Evolutionary conservation across 805 yeast species (phyloP).

Genomic region (Lipomyces spencermartinsiae): DNA sequence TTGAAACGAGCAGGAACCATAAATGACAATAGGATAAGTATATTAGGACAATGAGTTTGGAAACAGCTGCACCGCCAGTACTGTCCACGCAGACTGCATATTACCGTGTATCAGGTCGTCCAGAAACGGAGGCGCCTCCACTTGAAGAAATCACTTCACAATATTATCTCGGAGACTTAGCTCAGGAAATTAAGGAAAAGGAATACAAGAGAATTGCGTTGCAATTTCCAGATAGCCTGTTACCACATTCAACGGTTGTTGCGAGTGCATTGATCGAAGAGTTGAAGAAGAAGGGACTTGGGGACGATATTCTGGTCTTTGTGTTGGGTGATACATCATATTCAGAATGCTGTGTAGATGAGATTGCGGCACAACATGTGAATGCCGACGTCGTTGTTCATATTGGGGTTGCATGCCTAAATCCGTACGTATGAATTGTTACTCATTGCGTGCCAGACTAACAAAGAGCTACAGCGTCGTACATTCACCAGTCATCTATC

Average conservation of each 20-base stretch:
- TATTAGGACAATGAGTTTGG: neutral
- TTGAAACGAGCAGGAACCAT: neutral
- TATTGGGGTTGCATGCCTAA: constrained; percentile 94
- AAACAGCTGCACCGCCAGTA: constrained; percentile 59
- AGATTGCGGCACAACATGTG: constrained; percentile 95
- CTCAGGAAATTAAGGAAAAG: constrained; percentile 38
- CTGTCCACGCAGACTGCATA: constrained; percentile 78
- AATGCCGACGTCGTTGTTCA: constrained; percentile 84
- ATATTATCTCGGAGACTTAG: constrained; percentile 34
- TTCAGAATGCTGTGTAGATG: constrained; percentile 94
- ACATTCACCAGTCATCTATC: constrained; percentile 75
- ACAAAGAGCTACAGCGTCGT: constrained; percentile 51
- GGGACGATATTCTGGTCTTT: constrained; percentile 57
- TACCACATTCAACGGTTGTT: constrained; percentile 79
- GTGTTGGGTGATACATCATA: constrained; percentile 95
- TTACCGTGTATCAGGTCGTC: constrained; percentile 48
- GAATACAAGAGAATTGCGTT: constrained; percentile 62
- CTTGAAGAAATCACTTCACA: constrained; percentile 58
- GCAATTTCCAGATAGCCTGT: constrained; percentile 86
- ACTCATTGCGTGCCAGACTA: neutral
- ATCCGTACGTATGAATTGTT: constrained; percentile 51
- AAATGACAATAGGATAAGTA: constrained; percentile 6
- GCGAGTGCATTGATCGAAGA: constrained; percentile 51
- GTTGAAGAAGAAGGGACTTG: constrained; percentile 24
- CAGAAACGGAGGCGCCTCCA: constrained; percentile 19